Evolutionary conservation across 208 protist genomes (phyloP), one percentile per base, ranked within the genome.

Genomic region (Leishmania tarentolae): DNA sequence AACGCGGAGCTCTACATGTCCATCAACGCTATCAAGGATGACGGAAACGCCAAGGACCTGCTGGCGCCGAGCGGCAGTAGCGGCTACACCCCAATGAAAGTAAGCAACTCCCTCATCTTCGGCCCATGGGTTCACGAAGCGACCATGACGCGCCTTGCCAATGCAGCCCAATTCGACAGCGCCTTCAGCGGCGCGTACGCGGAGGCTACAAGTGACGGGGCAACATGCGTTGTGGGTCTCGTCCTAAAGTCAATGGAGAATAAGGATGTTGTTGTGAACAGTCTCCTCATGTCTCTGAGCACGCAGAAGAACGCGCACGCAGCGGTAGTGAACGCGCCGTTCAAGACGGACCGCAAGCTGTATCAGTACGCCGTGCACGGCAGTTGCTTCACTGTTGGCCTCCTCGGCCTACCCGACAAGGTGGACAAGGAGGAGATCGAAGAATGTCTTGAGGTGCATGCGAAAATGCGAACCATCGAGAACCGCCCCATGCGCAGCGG

Each of bases 71-170:
- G 9, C 31, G 63, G 42, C 50, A 70, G 76, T 70, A 47, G 53
- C 53, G 42, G 24, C 57, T 89, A 85, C 78, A 56, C 69, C 24
- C 13, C 74, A 56, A 46, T 88, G 70, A 31, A 37, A 65, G n/a
- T 86, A 75, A 80, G 82, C 47, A 88, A 81, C 61, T 94, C 91
- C 40, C 91, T 87, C 19, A 81, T 92, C n/a, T 92, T 92, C 71
- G 91, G 91, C 19, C 91, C 91, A 7, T 86, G 75, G 66, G 74
- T 89, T 21, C 37, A 82, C 74, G 82, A 71, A 47, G 77, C 86
- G 40, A 82, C 77, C 74, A 80, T 92, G 76, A 50, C 77, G 72
- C 82, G 35, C 19, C 24, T 90, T 6, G 72, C 46, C n/a, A 82
- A 76, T 28, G 59, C 76, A 42, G 65, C 61, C 3, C 46, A 47